These are phyloP conservation scores for Hammondia hammondi DNA, from an alignment of 169 alveolate genomes.

Conservation along the genomic window DNA sequence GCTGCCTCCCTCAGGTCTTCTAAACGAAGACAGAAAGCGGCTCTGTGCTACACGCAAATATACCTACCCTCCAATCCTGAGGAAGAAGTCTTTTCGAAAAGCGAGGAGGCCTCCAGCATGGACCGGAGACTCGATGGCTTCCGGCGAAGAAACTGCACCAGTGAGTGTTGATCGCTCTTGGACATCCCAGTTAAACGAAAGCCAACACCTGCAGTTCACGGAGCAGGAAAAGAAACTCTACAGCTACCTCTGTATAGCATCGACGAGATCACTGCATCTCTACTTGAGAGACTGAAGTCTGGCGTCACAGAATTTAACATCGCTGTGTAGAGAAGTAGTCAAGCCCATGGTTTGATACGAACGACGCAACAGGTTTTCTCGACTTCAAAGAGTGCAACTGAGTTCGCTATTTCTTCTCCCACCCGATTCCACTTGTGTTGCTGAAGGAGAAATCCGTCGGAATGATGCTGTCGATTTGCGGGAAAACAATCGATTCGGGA, in stretches of 20 bases:
- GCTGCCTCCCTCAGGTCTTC: not conserved
- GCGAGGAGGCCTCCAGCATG: conserved; percentile 81
- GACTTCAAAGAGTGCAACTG: too few relatives aligned
- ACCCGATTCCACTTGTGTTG: conserved; percentile 71
- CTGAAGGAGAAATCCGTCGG: conserved; percentile 59
- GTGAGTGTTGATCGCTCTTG: conserved; percentile 71
- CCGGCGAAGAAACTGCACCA: conserved; percentile 58
- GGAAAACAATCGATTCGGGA: conserved; percentile 71
- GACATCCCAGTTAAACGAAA: conserved; percentile 72
- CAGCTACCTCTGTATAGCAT: not conserved
- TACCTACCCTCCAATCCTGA: conserved; percentile 74
- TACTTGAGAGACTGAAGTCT: not conserved
- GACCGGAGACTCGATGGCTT: conserved; percentile 73
- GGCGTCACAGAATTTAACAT: too few relatives aligned
- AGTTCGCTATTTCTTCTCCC: not conserved
- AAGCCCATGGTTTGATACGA: too few relatives aligned
- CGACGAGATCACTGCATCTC: not conserved
- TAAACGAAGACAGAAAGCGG: conserved; percentile 50
- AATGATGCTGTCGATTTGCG: conserved; percentile 71
- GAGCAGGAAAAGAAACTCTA: not conserved
- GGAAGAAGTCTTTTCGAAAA: conserved; percentile 67
- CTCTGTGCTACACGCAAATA: not conserved
- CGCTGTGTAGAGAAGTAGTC: too few relatives aligned
- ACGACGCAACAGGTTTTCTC: too few relatives aligned
- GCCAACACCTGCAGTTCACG: conserved; percentile 50